Evolutionary conservation across 805 yeast genomes (phyloP).

Genomic region (Peterozyma xylosa): DNA sequence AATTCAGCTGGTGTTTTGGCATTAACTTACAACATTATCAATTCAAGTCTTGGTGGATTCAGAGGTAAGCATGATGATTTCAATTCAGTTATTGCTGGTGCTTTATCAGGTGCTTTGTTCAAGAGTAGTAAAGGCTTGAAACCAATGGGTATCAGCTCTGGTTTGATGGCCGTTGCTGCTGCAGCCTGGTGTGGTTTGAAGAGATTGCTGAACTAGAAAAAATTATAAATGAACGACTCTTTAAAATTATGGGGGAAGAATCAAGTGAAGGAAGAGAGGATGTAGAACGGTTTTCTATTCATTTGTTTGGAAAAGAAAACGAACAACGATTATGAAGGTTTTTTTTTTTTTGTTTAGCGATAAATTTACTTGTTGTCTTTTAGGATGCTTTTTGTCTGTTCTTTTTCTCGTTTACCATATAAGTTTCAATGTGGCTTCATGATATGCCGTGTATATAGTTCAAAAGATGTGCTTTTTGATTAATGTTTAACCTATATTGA

Average conservation of each 20-base stretch:
- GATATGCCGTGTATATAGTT: no score
- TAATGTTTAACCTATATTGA: no score
- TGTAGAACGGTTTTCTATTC: no score
- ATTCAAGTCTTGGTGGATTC: constrained; percentile 66
- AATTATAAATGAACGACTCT: no score
- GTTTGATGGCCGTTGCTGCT: constrained; percentile 80
- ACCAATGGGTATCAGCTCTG: constrained; percentile 86
- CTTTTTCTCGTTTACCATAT: no score
- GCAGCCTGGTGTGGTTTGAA: constrained; percentile 90
- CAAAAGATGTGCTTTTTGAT: no score
- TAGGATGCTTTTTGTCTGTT: no score
- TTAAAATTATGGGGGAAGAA: background rate
- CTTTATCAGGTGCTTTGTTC: constrained; percentile 85
- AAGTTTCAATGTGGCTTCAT: no score
- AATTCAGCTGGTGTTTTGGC: constrained; percentile 95
- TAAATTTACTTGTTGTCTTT: no score
- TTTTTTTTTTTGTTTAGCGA: no score
- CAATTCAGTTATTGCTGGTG: constrained; percentile 86
- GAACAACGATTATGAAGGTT: no score
- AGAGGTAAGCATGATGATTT: constrained; percentile 86
- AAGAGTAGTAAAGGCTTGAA: constrained; percentile 76
- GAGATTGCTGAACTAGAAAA: constrained; percentile 15
- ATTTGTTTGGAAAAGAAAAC: no score
- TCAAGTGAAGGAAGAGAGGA: background rate
- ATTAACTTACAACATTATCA: constrained; percentile 76